A percentile compares a stretch with the other conserved stretches of the same genome.
Evolutionary conservation across 208 protist genomes (phyloP).

Genomic region (Crithidia thermophila): DNA sequence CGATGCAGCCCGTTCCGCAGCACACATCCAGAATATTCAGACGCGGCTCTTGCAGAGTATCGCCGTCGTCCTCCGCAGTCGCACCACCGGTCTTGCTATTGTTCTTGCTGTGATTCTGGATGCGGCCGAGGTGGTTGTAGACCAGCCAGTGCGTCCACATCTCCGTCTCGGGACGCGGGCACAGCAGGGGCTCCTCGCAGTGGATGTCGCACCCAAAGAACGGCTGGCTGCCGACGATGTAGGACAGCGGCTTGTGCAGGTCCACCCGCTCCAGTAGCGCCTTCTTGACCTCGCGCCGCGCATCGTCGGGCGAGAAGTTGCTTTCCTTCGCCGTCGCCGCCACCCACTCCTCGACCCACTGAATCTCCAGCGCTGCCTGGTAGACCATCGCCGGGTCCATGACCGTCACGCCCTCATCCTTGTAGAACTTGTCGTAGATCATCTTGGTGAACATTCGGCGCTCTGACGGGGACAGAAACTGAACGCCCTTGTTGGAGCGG

Average conservation of each 20-base stretch:
- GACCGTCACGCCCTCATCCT: constrained; percentile 23
- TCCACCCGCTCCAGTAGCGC: constrained; percentile 78
- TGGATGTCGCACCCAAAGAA: constrained; percentile 84
- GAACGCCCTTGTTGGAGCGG: neutral
- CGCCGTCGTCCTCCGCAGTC: too few species aligned
- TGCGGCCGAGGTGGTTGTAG: constrained; percentile 37
- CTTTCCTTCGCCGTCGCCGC: constrained; percentile 7
- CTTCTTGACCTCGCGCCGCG: constrained; percentile 62
- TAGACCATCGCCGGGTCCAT: constrained; percentile 65
- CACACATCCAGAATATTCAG: constrained; percentile 83
- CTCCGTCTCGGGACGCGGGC: constrained; percentile 86
- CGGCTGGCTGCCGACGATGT: constrained; percentile 87
- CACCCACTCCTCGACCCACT: constrained; percentile 84
- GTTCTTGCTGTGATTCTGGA: neutral
- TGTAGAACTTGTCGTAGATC: constrained; percentile 71
- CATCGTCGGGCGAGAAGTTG: constrained; percentile 18
- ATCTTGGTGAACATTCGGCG: constrained; percentile 48
- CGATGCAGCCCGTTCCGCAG: constrained; percentile 88
- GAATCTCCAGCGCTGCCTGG: constrained; percentile 73
- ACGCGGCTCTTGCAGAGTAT: neutral
- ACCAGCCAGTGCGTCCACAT: constrained; percentile 90
- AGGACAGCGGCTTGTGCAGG: constrained; percentile 83
- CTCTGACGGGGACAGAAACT: constrained; percentile 43
- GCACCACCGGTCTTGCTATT: too few species aligned
- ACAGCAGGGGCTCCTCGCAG: constrained; percentile 74